Percentiles rank a stretch among this genome's conserved stretches.
These are phyloP conservation scores for Rubia yunnanensis DNA, from an alignment of 257 asterid species.

Conservation along the genomic window DNA sequence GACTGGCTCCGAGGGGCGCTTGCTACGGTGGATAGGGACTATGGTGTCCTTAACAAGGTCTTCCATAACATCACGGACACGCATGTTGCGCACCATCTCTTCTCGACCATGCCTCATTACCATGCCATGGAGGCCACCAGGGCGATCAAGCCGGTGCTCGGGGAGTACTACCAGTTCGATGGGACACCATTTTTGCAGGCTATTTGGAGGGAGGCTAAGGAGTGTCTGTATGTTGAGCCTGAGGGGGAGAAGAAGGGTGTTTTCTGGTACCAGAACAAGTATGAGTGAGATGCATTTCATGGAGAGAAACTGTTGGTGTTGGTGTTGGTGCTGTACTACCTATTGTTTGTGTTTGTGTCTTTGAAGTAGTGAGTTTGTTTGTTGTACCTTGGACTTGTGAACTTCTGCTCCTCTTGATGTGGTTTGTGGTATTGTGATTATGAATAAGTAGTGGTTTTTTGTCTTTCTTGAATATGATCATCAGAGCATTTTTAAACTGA, in stretches of 20 bases:
- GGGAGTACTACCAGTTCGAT: slow-evolving; percentile 48
- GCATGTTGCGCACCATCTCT: slow-evolving; percentile 59
- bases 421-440: not conserved
- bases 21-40: slow-evolving; percentile 62
- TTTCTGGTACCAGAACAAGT: slow-evolving; percentile 56
- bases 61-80: slow-evolving; percentile 68
- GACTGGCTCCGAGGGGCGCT: slow-evolving; percentile 77
- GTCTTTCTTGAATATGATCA: not conserved
- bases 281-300: slow-evolving; percentile 10
- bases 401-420: no score
- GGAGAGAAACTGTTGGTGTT: not conserved
- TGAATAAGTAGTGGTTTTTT: not conserved
- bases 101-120: slow-evolving; percentile 69
- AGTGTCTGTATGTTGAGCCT: slow-evolving; percentile 50
- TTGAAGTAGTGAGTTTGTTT: not conserved
- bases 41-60: slow-evolving; percentile 48
- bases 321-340: not conserved
- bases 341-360: not conserved
- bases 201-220: slow-evolving; percentile 59
- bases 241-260: slow-evolving; percentile 42
- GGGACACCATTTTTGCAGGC: slow-evolving; percentile 48
- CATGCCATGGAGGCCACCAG: slow-evolving; percentile 67
- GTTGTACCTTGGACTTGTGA: not conserved
- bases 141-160: slow-evolving; percentile 56
- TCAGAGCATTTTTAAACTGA: not conserved